Conservation (phyloP, 148 eudicot genomes). For the Cornus suecica region DNA sequence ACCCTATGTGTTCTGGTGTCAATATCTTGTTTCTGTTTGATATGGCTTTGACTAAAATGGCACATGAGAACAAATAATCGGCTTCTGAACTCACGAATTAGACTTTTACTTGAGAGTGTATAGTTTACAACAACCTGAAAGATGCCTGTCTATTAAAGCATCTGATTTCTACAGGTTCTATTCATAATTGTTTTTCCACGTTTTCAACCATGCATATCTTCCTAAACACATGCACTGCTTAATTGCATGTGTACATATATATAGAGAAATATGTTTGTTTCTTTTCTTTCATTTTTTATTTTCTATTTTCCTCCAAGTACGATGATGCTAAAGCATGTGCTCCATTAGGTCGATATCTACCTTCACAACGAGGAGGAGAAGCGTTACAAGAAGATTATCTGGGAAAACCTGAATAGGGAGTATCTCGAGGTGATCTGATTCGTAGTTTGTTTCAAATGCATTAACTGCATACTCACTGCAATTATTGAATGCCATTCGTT, state of each 20-base stretch:
- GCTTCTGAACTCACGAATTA: background rate
- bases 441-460: background rate
- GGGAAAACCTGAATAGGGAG: constrained; percentile 79
- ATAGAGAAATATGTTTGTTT: too few species aligned
- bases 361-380: constrained; percentile 74
- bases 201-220: background rate
- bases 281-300: too few species aligned
- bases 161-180: background rate
- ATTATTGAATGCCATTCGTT: too few species aligned
- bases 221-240: background rate
- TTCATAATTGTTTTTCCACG: background rate
- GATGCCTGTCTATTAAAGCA: too few species aligned
- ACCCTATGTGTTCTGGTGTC: background rate
- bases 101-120: too few species aligned
- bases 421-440: constrained; percentile 57
- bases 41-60: background rate
- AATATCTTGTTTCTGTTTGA: background rate
- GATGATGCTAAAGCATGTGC: background rate
- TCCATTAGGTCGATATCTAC: constrained; percentile 57
- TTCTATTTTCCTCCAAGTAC: too few species aligned
- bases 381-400: constrained; percentile 49
- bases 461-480: background rate
- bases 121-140: too few species aligned
- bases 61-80: background rate
- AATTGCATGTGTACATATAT: too few species aligned